Base-by-base conservation (phyloP, 2,329 filamentous ascomycete genomes). In the Meredithiella fracta region DNA sequence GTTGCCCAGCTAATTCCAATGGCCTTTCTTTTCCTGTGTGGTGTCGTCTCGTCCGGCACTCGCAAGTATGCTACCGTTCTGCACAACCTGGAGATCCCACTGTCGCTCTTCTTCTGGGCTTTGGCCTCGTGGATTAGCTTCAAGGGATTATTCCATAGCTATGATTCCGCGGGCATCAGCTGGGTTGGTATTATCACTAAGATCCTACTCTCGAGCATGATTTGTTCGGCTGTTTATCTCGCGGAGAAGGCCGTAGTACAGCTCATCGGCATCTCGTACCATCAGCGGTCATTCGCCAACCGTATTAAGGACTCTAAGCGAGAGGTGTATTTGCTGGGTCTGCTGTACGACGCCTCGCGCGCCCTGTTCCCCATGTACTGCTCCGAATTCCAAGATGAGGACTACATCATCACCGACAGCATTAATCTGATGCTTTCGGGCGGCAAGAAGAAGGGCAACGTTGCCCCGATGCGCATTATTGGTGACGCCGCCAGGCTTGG, bases 291-390 rank as follows among this genome's bases (percentile, higher is more conserved):
- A 50, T 92, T 92, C 67, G 81, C 85, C 62, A 79, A 80, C 61
- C 74, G 80, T 53, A 97, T 98, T 73, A 86, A 87, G 67, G 83
- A 88, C 44, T 95, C 89, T 23, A 97, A 98, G 72, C 83, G 80
- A 57, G 86, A 91, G 62, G 78, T 97, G 51, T 78, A 80, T 64
- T 77, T 97, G 1, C 74, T 98, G 1, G 83, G 86, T 17, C 72
- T 92, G 29, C 80, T 98, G 56, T 96, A 94, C 67, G 90, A 97
- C 61, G 89, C 90, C 20, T 96, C 91, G 2, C 79, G 89, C 54
- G 77, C 81, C 3, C 74, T 97, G 53, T 98, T 97, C 65, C 92
- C 92, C 25, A 85, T 89, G 69, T 95, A 95, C 70, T 95, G 89
- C 69, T 76, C 74, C 23, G 91, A 97, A 63, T 97, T 98, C 63